Conservation (phyloP, 768 basidiomycete species). For the Lactifluus echinatus region DNA sequence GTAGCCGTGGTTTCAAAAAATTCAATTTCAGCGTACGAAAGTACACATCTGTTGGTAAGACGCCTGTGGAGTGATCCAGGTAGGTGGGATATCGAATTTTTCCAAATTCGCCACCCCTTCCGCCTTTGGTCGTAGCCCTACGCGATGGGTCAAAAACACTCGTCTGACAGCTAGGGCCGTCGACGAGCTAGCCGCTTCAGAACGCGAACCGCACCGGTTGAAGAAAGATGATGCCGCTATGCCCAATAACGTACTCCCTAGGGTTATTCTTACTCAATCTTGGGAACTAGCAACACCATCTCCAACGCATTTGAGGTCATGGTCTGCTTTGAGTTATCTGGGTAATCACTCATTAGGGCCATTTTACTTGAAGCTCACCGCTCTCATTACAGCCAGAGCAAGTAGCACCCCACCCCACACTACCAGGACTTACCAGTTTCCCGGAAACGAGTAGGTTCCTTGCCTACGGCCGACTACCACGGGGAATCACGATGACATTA, state of each 20-base stretch:
- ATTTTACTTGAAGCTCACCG: too few species aligned
- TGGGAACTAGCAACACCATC: too few species aligned
- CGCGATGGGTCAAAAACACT: not conserved
- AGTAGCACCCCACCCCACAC: too few species aligned
- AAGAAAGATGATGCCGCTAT: not conserved
- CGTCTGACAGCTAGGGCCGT: not conserved
- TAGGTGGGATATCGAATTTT: not conserved
- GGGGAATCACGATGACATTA: too few species aligned
- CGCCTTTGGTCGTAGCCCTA: not conserved
- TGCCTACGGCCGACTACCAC: too few species aligned
- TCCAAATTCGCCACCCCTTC: not conserved
- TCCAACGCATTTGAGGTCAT: too few species aligned
- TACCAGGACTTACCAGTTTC: too few species aligned
- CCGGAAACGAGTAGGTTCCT: too few species aligned
- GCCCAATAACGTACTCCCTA: not conserved
- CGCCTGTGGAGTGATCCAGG: not conserved
- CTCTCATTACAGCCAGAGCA: too few species aligned
- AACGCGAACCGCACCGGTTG: not conserved
- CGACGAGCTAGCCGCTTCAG: not conserved
- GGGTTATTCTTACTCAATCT: too few species aligned
- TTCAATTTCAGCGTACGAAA: not conserved
- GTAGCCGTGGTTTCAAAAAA: constrained; percentile 3
- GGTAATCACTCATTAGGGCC: too few species aligned
- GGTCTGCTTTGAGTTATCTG: too few species aligned
- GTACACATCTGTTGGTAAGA: not conserved